Base-by-base conservation (phyloP, 371 early-diverging fungal species). In the Coemansia sp. region DNA sequence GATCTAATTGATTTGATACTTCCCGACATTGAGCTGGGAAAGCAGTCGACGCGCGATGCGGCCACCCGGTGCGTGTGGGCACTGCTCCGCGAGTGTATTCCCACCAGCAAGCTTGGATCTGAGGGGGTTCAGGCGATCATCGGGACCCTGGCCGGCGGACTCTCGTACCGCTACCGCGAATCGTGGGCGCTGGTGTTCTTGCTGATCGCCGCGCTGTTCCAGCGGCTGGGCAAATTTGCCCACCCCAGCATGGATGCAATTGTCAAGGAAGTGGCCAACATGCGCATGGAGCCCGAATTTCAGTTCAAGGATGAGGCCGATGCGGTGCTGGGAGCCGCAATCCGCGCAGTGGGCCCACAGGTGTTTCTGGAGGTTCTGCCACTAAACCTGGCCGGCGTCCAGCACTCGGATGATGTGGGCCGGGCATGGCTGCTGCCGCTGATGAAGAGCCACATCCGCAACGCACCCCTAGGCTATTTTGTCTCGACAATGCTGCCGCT, bases 241-340 rank as follows among this genome's bases (percentile, higher is more conserved):
- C 85, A 89, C 30, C 85, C 84, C 4, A 59, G 87, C 41, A 81
- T 94, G 80, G 83, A 86, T 45, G 80, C 71, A 3, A 77, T 87
- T 58, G 71, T 94, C 12, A 75, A 80, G 9, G 72, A 86, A 20
- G 75, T 95, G n/a, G 86, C 90, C 51, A 85, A 85, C 38, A 83
- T 95, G 66, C 88, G 96, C 49, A 87, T 92, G 72, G 86, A 94
- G 42, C 82, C 87, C 30, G 86, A 84, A 38, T 93, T 93, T 79
- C 83, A 90, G 38, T 89, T 86, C 78, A 94, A 93, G 76, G 86
- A 85, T 42, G 91, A 93, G 61, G 80, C 95, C 41, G 95, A 95
- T 55, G 83, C 83, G 20, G 88, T 90, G 1, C 72, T 97, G 31
- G 88, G 91, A 34, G 85, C 88, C 1, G 92, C 94, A 3, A 85